Evolutionary conservation across 768 basidiomycete genomes (phyloP).

Genomic region (Dioszegia crocea): DNA sequence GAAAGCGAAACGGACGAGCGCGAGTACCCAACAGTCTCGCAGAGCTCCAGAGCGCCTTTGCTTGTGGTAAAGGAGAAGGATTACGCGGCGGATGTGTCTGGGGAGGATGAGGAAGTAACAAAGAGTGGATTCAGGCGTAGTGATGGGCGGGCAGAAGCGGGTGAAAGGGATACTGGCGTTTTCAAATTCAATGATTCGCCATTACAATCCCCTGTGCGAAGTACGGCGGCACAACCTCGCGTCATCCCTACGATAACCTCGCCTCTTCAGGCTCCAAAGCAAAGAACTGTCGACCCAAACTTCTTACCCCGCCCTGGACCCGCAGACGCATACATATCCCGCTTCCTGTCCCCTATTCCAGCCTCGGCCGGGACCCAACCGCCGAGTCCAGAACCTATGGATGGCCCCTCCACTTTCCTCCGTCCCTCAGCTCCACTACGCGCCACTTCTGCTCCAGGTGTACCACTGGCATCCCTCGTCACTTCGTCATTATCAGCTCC

Average conservation of each 20-base stretch:
- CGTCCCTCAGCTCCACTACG: slow-evolving; percentile 3
- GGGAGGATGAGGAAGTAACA: neutral
- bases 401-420: neutral
- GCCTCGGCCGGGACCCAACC: neutral
- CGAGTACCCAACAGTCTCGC: neutral
- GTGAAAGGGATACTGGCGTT: no score
- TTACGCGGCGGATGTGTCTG: neutral
- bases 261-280: neutral
- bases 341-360: slow-evolving; percentile 21
- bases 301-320: slow-evolving; percentile 23
- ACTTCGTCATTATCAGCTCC: neutral
- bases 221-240: neutral
- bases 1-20: neutral
- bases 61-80: slow-evolving; percentile 1
- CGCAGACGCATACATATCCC: slow-evolving; percentile 32
- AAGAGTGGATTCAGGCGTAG: no score
- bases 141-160: no score
- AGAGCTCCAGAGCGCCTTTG: neutral
- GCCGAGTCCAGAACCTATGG: neutral
- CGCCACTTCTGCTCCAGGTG: slow-evolving; percentile 16
- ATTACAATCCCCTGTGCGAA: neutral
- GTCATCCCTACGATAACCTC: neutral
- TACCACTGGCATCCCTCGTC: slow-evolving; percentile 7
- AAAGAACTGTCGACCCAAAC: neutral
- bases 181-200: neutral